Conservation (phyloP, 495 filamentous ascomycete species). For the Cercophora sp. region DNA sequence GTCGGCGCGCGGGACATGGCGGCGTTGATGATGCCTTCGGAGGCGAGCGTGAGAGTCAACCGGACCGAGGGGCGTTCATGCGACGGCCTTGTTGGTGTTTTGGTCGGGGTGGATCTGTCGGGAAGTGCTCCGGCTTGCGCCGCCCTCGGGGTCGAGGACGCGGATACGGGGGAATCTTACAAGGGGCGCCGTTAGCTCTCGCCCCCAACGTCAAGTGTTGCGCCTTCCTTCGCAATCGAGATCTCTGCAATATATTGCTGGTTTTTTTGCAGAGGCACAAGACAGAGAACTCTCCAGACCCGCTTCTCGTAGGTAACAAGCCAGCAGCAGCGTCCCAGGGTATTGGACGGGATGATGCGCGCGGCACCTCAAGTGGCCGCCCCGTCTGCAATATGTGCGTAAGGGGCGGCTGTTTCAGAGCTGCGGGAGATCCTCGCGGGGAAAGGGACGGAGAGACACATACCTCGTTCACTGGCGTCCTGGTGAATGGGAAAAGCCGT, state of each 20-base stretch:
- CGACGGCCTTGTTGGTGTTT: conserved; percentile 9
- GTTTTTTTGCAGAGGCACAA: no score
- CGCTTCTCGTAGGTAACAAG: no score
- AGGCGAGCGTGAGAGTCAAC: conserved; percentile 30
- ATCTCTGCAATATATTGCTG: no score
- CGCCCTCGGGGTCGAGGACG: conserved; percentile 8
- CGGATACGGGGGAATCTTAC: conserved; percentile 9
- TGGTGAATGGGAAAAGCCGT: conserved; percentile 27
- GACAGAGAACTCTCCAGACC: no score
- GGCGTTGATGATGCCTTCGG: conserved; percentile 32
- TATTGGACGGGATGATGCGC: conserved; percentile 11
- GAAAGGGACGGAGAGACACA: conserved; percentile 15
- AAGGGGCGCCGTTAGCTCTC: conserved; percentile 2
- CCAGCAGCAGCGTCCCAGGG: no score
- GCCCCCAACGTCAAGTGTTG: neutral
- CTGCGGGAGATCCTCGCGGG: neutral
- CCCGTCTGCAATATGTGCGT: conserved; percentile 8
- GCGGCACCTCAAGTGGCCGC: conserved; percentile 9
- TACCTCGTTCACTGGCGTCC: conserved; percentile 32
- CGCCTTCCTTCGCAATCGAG: neutral
- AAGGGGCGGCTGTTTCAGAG: conserved; percentile 14
- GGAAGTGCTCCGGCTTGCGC: conserved; percentile 16
- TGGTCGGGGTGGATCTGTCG: conserved; percentile 12
- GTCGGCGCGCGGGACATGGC: conserved; percentile 28
- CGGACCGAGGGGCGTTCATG: neutral